Base-by-base conservation (phyloP, 192 early-diverging fungal species). In the Coemansia sp. region DNA sequence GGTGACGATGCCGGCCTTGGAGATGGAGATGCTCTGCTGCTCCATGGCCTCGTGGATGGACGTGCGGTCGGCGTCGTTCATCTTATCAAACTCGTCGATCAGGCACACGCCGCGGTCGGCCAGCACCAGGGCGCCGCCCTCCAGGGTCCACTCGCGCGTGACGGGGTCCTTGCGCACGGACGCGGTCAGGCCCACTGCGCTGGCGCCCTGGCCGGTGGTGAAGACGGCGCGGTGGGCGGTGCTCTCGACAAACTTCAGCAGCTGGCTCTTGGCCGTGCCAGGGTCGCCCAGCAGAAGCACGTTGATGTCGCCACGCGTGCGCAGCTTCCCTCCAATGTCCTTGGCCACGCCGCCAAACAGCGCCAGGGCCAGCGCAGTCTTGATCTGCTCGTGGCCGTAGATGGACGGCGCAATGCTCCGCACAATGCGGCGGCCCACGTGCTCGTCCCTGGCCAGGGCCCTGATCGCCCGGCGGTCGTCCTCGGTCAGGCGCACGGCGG, bases 371-470 rank as follows among this genome's bases (percentile, higher is more conserved):
- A 99, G 83, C 6, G 93, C 95, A 2, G 94, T 93, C 68, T 97
- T 97, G 79, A 99, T 95, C 74, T 97, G 92, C 56, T 97, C 95
- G 74, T 99, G 97, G 33, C 97, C 97, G 84, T 93, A 97, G 73
- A 99, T 99, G n/a, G 97, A 99, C 21, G 97, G 97, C 9, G 97
- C 97, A 57, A 99, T 96, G 59, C 90, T 92, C 78, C 92, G 92
- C 68, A 97, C 89, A 59, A 99, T 93, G 86, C 92, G 88, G 69
- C 88, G 80, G 36, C 93, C 89, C 50, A 99, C 92, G 50, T 79
- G 66, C 34, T 89, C 87, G 76, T 99, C 95, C 48, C 89, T 86
- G 3, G 90, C 82, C 45, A 97, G 85, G 3, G 79, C 70, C 19
- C 90, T 79, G 66, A 99, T 93, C 39, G 85, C 74, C 61, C 89